Evolutionary conservation across 805 yeast genomes (phyloP).

Genomic region (Saturnispora sanitii): DNA sequence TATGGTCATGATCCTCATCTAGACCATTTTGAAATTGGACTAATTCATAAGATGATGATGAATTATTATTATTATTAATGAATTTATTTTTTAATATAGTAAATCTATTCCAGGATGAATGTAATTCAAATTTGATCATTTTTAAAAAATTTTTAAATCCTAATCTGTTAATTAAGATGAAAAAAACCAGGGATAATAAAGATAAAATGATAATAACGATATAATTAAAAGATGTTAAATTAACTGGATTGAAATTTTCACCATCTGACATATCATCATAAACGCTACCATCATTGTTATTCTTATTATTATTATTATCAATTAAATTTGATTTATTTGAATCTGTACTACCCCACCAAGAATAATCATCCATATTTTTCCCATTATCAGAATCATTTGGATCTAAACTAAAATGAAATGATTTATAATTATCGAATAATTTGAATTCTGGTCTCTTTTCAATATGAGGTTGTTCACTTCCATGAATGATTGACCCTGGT

Average conservation of each 20-base stretch:
- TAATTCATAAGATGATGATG: too few relatives aligned
- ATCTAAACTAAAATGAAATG: slow-evolving; percentile 6
- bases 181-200: neutral
- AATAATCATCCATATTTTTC: neutral
- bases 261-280: slow-evolving; percentile 28
- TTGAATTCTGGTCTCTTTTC: slow-evolving; percentile 35
- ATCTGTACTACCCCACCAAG: slow-evolving; percentile 26
- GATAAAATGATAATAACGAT: neutral
- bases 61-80: too few relatives aligned
- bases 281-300: slow-evolving; percentile 6
- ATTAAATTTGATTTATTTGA: too few relatives aligned
- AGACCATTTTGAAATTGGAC: too few relatives aligned
- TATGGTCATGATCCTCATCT: too few relatives aligned
- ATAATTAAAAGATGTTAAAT: slow-evolving; percentile 26
- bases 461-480: slow-evolving; percentile 41
- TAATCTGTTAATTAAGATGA: neutral
- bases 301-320: slow-evolving; percentile 7
- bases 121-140: too few relatives aligned
- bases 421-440: slow-evolving; percentile 15
- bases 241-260: slow-evolving; percentile 33
- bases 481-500: slow-evolving; percentile 37
- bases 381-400: neutral
- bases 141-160: neutral
- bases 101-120: too few relatives aligned
- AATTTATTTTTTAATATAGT: too few relatives aligned